These are phyloP conservation scores for Sarocladiaceae sp. DNA, from an alignment of 2,329 filamentous ascomycete genomes.

Conservation along the genomic window DNA sequence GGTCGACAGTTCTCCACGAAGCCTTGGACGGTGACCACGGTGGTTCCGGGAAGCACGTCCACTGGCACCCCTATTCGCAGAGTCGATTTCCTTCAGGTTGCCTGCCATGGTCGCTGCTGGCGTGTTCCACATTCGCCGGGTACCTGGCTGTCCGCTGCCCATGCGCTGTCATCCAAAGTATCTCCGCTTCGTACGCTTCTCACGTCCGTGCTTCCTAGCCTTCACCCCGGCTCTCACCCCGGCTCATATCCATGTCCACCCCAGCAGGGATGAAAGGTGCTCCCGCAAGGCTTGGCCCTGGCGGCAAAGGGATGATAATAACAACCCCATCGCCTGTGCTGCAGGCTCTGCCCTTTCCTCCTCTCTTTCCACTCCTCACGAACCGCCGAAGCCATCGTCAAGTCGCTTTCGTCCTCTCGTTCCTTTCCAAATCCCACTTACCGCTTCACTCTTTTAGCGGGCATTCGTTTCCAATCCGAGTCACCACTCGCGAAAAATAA, in stretches of 20 bases:
- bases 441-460: slow-evolving; percentile 89
- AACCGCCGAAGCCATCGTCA: slow-evolving; percentile 37
- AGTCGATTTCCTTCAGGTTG: no score
- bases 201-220: slow-evolving; percentile 5
- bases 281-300: slow-evolving; percentile 8
- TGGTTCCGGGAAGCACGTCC: no score
- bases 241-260: slow-evolving; percentile 3
- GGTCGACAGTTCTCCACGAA: background rate
- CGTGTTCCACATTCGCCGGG: background rate
- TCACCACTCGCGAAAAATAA: slow-evolving; percentile 15
- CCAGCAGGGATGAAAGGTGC: slow-evolving; percentile 3
- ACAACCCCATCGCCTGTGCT: slow-evolving; percentile 33
- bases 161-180: background rate
- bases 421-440: slow-evolving; percentile 38
- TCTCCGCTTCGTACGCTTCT: background rate
- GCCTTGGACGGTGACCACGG: slow-evolving; percentile 11
- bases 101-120: no score
- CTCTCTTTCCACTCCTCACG: slow-evolving; percentile 30
- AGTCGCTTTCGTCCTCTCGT: slow-evolving; percentile 46
- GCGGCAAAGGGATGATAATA: slow-evolving; percentile 27
- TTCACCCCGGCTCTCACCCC: slow-evolving; percentile 4
- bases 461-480: slow-evolving; percentile 52
- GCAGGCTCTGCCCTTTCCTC: slow-evolving; percentile 27
- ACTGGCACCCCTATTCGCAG: no score
- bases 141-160: background rate